Evolutionary conservation across 352 stramenopile genomes (phyloP).

Genomic region (Pythium volutum): DNA sequence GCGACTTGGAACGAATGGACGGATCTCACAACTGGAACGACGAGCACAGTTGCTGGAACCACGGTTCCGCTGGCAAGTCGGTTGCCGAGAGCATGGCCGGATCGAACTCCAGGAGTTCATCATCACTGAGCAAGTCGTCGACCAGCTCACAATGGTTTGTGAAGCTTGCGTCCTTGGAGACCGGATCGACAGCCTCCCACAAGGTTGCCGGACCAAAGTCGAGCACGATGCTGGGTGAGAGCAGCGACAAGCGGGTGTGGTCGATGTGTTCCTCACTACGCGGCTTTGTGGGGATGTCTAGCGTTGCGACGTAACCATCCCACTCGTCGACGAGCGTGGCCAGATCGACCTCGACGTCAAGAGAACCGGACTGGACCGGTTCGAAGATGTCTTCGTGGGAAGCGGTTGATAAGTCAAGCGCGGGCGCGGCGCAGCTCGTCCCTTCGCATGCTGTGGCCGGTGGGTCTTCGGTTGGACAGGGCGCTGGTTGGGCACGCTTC

Average conservation of each 20-base stretch:
- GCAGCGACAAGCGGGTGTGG: not conserved
- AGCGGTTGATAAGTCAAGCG: not conserved
- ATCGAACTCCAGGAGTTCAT: slow-evolving; percentile 23
- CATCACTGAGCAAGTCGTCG: slow-evolving; percentile 42
- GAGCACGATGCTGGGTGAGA: slow-evolving; percentile 30
- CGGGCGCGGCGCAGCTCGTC: not conserved
- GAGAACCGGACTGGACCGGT: not conserved
- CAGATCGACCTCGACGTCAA: slow-evolving; percentile 8
- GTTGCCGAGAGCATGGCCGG: not conserved
- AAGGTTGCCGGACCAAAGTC: slow-evolving; percentile 55
- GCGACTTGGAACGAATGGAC: not conserved
- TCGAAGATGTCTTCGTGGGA: slow-evolving; percentile 8
- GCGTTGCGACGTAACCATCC: not conserved
- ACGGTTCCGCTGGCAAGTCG: slow-evolving; percentile 15
- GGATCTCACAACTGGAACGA: slow-evolving; percentile 17
- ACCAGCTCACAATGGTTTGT: slow-evolving; percentile 32
- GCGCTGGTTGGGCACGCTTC: not conserved
- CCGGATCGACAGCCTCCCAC: slow-evolving; percentile 38
- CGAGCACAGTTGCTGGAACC: slow-evolving; percentile 17
- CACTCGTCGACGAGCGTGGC: slow-evolving; percentile 1
- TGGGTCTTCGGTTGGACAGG: not conserved
- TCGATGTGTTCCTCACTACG: not conserved
- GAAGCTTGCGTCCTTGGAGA: slow-evolving; percentile 21
- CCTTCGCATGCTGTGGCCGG: not conserved
- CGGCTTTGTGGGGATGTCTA: not conserved